Conservation (phyloP, 352 stramenopile genomes). For the Pythium rishiriense region DNA sequence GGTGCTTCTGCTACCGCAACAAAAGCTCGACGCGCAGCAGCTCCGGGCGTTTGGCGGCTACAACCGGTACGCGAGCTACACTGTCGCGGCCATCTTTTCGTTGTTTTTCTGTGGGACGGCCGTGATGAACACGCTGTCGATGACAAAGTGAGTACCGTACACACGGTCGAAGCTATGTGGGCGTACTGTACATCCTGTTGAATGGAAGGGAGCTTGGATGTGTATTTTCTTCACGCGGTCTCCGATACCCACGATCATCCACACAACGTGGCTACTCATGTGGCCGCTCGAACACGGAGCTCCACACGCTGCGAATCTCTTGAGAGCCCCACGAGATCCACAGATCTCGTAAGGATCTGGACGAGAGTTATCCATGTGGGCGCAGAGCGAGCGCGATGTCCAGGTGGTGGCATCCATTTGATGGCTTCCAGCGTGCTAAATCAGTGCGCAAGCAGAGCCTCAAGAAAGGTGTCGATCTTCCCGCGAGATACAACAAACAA, state of each 20-base stretch:
- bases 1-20: slow-evolving; percentile 18
- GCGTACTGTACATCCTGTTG: too few species aligned
- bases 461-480: not conserved
- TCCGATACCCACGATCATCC: too few species aligned
- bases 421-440: too few species aligned
- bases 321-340: not conserved
- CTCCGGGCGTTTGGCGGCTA: slow-evolving; percentile 45
- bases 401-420: not conserved
- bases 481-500: not conserved
- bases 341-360: not conserved
- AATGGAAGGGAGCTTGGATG: too few species aligned
- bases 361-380: not conserved
- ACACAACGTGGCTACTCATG: too few species aligned
- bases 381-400: too few species aligned
- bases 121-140: slow-evolving; percentile 21
- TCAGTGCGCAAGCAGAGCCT: not conserved
- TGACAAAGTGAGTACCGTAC: slow-evolving; percentile 6
- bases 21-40: slow-evolving; percentile 39
- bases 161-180: too few species aligned
- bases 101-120: slow-evolving; percentile 41
- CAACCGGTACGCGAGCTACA: slow-evolving; percentile 36
- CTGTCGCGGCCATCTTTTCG: slow-evolving; percentile 32
- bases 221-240: too few species aligned
- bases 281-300: too few species aligned
- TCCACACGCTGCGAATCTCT: not conserved